Base-by-base conservation (phyloP, 164 flowering plant species). In the Echeveria elegans region DNA sequence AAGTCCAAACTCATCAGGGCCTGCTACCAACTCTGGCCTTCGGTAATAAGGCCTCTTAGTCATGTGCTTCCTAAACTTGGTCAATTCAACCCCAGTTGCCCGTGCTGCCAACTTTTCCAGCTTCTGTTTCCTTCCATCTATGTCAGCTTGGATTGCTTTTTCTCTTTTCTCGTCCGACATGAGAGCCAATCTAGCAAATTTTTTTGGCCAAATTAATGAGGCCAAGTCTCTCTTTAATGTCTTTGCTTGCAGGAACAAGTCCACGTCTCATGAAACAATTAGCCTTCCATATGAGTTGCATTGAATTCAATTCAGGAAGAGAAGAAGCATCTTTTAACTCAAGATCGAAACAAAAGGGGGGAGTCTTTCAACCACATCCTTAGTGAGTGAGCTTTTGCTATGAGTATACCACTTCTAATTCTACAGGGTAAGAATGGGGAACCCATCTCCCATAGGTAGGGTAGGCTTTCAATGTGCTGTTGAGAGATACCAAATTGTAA, bases 351-450 rank as follows among this genome's bases (percentile, higher is more conserved):
- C 99, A 94, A 68, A 89, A 94, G 6, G 99, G n/a, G 92, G 38
- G 99, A 94, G 68, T 94, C 99, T 72, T 94, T 94, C 75, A 94
- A 73, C 99, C 99, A 94, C 96, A 89, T 83, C 66, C 90, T 77
- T 34, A 94, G 82, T 94, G 99, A 89, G 72, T 95, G 97, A 24
- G 85, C 96, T 73, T 91, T 91, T 29, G 99, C 94, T 38, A 91
- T 69, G 68, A 95, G 94, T 63, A 91, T 74, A 6, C 97, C 97
- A 61, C 71, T 86, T 23, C 97, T 77, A 31, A 90, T 84, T 79
- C 79, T 83, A 72, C 92, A 89, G 40, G 99, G 99, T 43, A 88
- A 73, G 80, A 95, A 95, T 18, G 99, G 99, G n/a, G 97, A 91
- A 0, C 94, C 97, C 90, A 95, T 91, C 78, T 95, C 99, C 97